Evolutionary conservation across 106 monocot genomes (phyloP), one percentile per base, ranked within the genome.

Genomic region (Acorus calamus): DNA sequence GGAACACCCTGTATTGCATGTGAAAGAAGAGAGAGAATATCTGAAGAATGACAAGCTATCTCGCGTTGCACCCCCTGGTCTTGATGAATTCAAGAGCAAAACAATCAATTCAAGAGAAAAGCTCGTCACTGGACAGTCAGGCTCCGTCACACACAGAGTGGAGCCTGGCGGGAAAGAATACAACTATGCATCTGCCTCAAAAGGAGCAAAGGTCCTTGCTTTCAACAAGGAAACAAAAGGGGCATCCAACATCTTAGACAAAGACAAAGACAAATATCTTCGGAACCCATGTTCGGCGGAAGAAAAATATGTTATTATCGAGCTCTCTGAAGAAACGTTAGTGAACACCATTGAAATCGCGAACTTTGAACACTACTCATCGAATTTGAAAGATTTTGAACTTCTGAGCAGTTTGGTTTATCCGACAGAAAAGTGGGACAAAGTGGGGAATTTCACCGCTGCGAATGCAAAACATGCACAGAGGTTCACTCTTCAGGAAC

Each of bases 191-290:
- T 82, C 92, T 60, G 75, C 78, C 46, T 59, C 68, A 11, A 92
- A 85, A 70, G 92, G 92, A 48, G 92, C 92, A 57, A 92, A 92
- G 69, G 66, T 92, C 53, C 54, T 92, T 50, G 72, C 79, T 64
- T 88, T 77, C 50, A 92, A 92, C 64, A 92, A 85, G 73, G 92
- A 92, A 55, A 84, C 92, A 63, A 92, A 92, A 66, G 92, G 92
- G 56, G 82, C 85, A 68, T 77, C 82, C 48, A 82, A 85, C 55
- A 88, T 92, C 57, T 80, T 92, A 63, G 92, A 80, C 10, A 88
- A 92, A 74, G 88, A 92, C 69, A 76, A 82, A 55, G 92, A 92
- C 67, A 92, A 83, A 68, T 92, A 92, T 57, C 78, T 92, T 11
- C 72, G 92, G 6, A 92, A 92, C 72, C 92, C 92, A 48, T 92